Conservation (phyloP, 768 basidiomycete genomes). For the Rhodotorula toruloides region DNA sequence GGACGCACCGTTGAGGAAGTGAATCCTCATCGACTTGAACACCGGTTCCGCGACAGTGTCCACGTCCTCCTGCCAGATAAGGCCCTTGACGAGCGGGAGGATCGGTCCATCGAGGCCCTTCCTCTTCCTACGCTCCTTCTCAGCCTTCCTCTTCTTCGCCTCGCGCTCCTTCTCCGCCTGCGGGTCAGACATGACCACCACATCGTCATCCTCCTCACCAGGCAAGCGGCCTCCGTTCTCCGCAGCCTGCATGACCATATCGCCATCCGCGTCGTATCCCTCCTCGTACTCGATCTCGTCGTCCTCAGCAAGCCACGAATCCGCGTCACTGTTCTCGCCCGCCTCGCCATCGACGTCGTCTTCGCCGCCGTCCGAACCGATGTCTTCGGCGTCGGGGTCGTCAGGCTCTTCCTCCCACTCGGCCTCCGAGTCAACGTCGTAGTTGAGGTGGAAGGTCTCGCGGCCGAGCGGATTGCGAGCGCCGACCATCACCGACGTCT, state of each 20-base stretch:
- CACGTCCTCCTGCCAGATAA: conserved; percentile 21
- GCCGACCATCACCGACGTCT: conserved; percentile 68
- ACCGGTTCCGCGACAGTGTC: conserved; percentile 1
- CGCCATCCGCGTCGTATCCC: conserved; percentile 38
- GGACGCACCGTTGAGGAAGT: conserved; percentile 38
- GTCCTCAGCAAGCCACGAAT: conserved; percentile 41
- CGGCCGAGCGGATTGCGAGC: conserved; percentile 75
- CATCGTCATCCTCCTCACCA: conserved; percentile 20
- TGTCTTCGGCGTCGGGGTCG: conserved; percentile 45
- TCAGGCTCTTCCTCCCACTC: conserved; percentile 84
- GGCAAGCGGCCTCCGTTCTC: conserved; percentile 7
- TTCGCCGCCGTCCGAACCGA: conserved; percentile 18
- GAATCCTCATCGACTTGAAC: conserved; percentile 26
- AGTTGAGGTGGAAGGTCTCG: conserved; percentile 74
- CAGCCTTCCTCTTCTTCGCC: conserved; percentile 24
- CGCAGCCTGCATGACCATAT: conserved; percentile 25
- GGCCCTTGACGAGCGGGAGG: conserved; percentile 25
- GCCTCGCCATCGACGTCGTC: conserved; percentile 31
- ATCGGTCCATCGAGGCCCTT: not conserved
- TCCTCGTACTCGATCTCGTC: conserved; percentile 42
- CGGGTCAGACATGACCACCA: conserved; percentile 7
- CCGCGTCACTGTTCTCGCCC: conserved; percentile 15
- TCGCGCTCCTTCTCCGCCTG: conserved; percentile 19
- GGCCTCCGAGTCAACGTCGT: conserved; percentile 86
- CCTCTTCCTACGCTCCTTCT: not conserved